A percentile compares a stretch with the other conserved stretches of the same genome.
phyloP scores from a whole-genome alignment of 2,329 filamentous ascomycete genomes.

The Paracoccidioides brasiliensis region DNA sequence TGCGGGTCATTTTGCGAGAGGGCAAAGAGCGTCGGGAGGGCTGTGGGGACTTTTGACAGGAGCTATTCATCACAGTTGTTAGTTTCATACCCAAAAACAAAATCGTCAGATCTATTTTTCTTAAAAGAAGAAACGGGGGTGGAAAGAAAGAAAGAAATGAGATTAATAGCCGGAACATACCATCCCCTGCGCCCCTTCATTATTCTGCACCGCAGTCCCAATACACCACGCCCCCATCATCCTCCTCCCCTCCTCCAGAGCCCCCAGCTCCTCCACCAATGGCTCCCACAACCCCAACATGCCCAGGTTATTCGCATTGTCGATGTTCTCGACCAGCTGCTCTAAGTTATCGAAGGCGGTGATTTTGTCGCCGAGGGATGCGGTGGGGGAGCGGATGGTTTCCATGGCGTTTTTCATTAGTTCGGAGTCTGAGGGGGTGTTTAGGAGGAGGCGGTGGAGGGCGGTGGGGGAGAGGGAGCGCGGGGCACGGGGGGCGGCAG shows the following conservation, averaged over 20 bases:
- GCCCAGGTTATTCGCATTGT: slow-evolving; percentile 93
- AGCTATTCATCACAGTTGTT: slow-evolving; percentile 26
- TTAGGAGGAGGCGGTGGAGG: slow-evolving; percentile 30
- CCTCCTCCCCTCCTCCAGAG: slow-evolving; percentile 58
- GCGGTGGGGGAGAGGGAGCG: slow-evolving; percentile 15
- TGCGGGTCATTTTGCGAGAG: slow-evolving; percentile 49
- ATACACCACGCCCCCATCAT: slow-evolving; percentile 89
- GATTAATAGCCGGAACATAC: slow-evolving; percentile 28
- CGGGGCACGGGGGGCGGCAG: slow-evolving; percentile 8
- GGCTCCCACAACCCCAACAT: slow-evolving; percentile 69
- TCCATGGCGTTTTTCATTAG: slow-evolving; percentile 79
- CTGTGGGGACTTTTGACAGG: slow-evolving; percentile 41
- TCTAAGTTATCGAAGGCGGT: slow-evolving; percentile 91
- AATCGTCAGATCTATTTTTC: not conserved
- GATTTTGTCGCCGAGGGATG: slow-evolving; percentile 61
- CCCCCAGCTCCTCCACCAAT: slow-evolving; percentile 55
- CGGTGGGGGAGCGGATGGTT: slow-evolving; percentile 53
- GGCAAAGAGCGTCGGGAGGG: slow-evolving; percentile 55
- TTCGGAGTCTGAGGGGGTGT: slow-evolving; percentile 79
- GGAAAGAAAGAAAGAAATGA: slow-evolving; percentile 19
- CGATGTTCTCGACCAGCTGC: slow-evolving; percentile 78
- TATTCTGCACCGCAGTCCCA: slow-evolving; percentile 93
- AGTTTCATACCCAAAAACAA: slow-evolving; percentile 3
- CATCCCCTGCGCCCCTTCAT: slow-evolving; percentile 69
- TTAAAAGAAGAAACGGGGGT: slow-evolving; percentile 19